These are phyloP conservation scores for Panaeolus papilionaceus DNA, from an alignment of 768 basidiomycete species.

Conservation along the genomic window DNA sequence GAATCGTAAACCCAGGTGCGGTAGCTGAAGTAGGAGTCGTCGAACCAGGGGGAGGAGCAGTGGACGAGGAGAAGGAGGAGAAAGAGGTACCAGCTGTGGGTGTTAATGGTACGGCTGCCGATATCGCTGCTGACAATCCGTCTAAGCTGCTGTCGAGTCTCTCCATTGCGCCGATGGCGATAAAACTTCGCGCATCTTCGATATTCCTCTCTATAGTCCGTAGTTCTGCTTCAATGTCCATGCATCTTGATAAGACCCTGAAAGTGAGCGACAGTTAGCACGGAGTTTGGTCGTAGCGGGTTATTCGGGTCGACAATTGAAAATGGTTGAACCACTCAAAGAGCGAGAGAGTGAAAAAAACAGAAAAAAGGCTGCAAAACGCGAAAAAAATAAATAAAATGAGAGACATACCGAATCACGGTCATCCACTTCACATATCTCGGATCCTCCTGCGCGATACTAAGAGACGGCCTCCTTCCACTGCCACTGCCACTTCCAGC, in stretches of 20 bases:
- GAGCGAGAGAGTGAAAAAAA: neutral
- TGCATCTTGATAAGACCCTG: neutral
- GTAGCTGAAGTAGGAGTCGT: neutral
- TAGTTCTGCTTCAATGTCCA: neutral
- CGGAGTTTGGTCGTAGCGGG: neutral
- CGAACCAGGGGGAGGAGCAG: too few species aligned
- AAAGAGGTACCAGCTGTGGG: neutral
- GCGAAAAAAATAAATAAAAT: neutral
- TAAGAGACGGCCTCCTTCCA: neutral
- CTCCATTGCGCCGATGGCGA: neutral
- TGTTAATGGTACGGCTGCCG: neutral
- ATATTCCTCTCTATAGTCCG: neutral
- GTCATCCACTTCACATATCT: neutral
- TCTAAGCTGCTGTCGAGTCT: neutral
- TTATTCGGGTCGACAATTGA: neutral
- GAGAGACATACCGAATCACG: neutral
- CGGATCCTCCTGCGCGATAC: slow-evolving; percentile 2
- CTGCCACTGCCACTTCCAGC: neutral
- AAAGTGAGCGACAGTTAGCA: neutral
- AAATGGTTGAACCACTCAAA: neutral
- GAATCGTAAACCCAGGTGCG: neutral
- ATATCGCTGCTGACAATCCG: neutral
- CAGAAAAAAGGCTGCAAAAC: neutral
- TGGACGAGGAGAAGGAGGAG: too few species aligned
- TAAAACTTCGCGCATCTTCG: slow-evolving; percentile 1